Evolutionary conservation across 1,284 basidiomycete species (phyloP).

Genomic region (Rhodotorula sp.): DNA sequence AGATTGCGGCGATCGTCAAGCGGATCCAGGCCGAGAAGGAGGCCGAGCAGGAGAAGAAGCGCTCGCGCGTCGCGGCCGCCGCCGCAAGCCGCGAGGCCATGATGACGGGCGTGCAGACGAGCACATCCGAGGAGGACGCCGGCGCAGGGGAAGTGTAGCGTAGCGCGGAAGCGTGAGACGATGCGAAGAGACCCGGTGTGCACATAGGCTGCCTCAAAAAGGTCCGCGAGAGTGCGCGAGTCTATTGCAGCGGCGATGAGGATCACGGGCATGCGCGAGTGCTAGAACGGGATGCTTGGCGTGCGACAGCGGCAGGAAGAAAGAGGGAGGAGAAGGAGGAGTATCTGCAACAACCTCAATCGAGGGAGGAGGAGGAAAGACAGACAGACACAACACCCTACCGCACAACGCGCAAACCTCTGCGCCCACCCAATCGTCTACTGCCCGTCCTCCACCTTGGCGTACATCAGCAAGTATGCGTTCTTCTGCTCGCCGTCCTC

Average conservation of each 20-base stretch:
- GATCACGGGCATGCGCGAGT: too few species aligned
- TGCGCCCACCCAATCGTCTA: neutral
- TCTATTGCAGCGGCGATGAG: too few species aligned
- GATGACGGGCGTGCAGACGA: conserved; percentile 9
- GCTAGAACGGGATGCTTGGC: too few species aligned
- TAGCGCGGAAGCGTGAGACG: neutral
- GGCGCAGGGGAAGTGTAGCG: conserved; percentile 21
- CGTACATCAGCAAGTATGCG: conserved; percentile 89
- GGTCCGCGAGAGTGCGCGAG: too few species aligned
- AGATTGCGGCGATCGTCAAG: conserved; percentile 86
- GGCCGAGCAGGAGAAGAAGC: conserved; percentile 87
- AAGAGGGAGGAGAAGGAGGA: too few species aligned
- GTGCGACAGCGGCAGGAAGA: too few species aligned
- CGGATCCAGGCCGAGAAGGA: conserved; percentile 96
- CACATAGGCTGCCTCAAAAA: neutral
- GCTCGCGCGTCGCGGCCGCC: conserved; percentile 71
- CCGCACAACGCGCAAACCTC: neutral
- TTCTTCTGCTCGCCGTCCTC: conserved; percentile 52
- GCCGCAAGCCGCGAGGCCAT: conserved; percentile 83
- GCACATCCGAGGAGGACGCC: conserved; percentile 30
- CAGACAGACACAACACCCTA: neutral
- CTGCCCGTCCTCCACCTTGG: conserved; percentile 46
- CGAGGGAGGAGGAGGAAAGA: neutral
- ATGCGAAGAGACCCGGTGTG: neutral
- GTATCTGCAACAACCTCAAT: neutral